phyloP scores from a whole-genome alignment of 2,329 filamentous ascomycete species.

The Dactylellina sp. region DNA sequence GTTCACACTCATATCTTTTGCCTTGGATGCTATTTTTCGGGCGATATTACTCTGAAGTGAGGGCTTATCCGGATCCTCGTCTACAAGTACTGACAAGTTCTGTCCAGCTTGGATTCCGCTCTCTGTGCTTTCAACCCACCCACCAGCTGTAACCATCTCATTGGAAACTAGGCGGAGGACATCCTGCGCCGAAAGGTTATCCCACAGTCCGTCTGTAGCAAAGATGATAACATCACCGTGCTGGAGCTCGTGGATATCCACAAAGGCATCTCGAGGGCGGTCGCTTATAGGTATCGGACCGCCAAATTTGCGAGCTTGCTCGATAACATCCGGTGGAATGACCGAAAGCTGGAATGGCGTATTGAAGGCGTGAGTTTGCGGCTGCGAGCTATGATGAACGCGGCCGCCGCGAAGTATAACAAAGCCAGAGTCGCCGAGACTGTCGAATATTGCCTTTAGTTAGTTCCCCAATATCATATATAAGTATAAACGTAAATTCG shows the following conservation, averaged over 20 bases:
- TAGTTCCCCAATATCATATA: constrained; percentile 35
- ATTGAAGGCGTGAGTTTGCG: constrained; percentile 97
- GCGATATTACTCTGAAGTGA: constrained; percentile 80
- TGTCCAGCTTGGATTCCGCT: constrained; percentile 74
- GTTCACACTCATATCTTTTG: constrained; percentile 86
- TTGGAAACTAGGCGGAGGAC: constrained; percentile 82
- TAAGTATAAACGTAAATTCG: constrained; percentile 11
- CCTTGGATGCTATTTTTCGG: constrained; percentile 80
- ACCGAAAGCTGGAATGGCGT: constrained; percentile 95
- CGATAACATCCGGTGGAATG: constrained; percentile 81
- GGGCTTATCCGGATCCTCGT: constrained; percentile 53
- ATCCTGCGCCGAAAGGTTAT: constrained; percentile 93
- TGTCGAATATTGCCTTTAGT: constrained; percentile 58
- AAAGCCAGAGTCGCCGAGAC: constrained; percentile 91
- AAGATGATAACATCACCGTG: constrained; percentile 95
- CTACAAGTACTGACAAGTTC: constrained; percentile 66
- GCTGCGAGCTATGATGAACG: constrained; percentile 82
- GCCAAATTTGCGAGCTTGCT: constrained; percentile 84
- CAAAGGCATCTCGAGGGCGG: constrained; percentile 82
- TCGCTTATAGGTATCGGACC: constrained; percentile 80
- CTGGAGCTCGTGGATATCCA: constrained; percentile 79
- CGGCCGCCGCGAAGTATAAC: constrained; percentile 86
- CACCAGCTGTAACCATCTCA: constrained; percentile 78
- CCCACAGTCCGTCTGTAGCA: constrained; percentile 94
- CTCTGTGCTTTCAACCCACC: constrained; percentile 74